Percentiles rank a stretch among this genome's conserved stretches.
These are phyloP conservation scores for Amanita muscaria DNA, from an alignment of 768 basidiomycete species.

Conservation along the genomic window DNA sequence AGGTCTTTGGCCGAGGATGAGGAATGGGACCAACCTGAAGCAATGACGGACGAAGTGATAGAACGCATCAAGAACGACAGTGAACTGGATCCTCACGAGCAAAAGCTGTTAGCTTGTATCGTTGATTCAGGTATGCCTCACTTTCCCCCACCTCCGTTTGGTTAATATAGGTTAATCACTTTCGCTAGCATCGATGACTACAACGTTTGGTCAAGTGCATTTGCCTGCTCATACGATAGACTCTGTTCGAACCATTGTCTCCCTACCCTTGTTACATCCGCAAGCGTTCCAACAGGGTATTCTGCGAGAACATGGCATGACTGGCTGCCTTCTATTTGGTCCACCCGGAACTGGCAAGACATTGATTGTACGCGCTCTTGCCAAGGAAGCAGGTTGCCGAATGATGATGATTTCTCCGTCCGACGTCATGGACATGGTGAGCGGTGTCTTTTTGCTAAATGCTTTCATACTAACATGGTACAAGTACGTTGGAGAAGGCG, in stretches of 20 bases:
- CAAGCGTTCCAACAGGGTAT: constrained; percentile 84
- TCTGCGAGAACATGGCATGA: constrained; percentile 85
- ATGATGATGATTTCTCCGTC: constrained; percentile 89
- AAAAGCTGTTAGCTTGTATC: constrained; percentile 73
- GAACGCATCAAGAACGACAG: constrained; percentile 69
- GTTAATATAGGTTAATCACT: constrained; percentile 9
- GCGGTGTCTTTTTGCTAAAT: constrained; percentile 12
- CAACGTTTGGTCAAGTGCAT: constrained; percentile 83
- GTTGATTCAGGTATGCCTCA: constrained; percentile 63
- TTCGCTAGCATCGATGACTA: constrained; percentile 59
- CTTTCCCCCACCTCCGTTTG: constrained; percentile 5
- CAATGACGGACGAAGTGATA: constrained; percentile 58
- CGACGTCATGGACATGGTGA: constrained; percentile 93
- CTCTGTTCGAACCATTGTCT: constrained; percentile 85
- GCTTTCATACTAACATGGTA: background rate
- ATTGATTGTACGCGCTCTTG: constrained; percentile 79
- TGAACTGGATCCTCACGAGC: constrained; percentile 75
- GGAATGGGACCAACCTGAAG: constrained; percentile 28
- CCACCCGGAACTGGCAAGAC: constrained; percentile 91
- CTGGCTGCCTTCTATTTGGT: constrained; percentile 85
- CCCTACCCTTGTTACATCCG: constrained; percentile 80
- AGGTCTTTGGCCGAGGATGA: constrained; percentile 15
- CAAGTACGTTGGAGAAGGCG: constrained; percentile 84
- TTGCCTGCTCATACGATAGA: constrained; percentile 85
- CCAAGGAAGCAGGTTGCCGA: constrained; percentile 87